These are phyloP conservation scores for Elongisporangium undulatum DNA, from an alignment of 352 stramenopile species.

Conservation along the genomic window DNA sequence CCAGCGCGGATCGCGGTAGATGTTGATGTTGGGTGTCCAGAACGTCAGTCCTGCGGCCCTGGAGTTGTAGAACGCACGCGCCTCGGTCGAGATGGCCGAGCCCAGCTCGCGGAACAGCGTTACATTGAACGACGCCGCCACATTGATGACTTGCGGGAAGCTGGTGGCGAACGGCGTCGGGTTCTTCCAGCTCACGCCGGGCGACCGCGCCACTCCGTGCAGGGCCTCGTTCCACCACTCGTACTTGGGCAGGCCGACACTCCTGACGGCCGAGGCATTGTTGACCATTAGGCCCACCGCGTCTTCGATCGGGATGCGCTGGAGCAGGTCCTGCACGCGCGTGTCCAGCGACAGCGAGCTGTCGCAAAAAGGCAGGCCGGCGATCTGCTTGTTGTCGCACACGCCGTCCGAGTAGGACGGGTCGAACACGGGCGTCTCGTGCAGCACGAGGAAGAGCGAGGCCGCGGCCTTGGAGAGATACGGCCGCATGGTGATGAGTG, in stretches of 20 bases:
- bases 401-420: conserved; percentile 38
- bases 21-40: conserved; percentile 94
- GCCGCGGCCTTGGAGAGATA: neutral
- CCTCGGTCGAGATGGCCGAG: conserved; percentile 79
- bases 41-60: conserved; percentile 81
- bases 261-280: conserved; percentile 27
- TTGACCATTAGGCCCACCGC: conserved; percentile 69
- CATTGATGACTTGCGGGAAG: conserved; percentile 84
- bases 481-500: neutral
- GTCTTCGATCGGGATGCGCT: conserved; percentile 55
- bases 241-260: conserved; percentile 58
- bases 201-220: conserved; percentile 78
- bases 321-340: conserved; percentile 67
- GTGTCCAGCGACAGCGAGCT: conserved; percentile 30
- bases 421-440: neutral
- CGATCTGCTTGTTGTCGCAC: conserved; percentile 40
- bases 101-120: conserved; percentile 79
- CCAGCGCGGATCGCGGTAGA: conserved; percentile 90
- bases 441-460: neutral
- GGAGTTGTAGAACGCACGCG: conserved; percentile 72
- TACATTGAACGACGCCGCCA: conserved; percentile 84
- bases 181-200: conserved; percentile 49
- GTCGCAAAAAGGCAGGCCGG: conserved; percentile 69
- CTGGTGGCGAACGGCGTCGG: conserved; percentile 72
- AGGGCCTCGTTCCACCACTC: conserved; percentile 89